Evolutionary conservation across 257 asterid species (phyloP).

Genomic region (Perilla frutescens): DNA sequence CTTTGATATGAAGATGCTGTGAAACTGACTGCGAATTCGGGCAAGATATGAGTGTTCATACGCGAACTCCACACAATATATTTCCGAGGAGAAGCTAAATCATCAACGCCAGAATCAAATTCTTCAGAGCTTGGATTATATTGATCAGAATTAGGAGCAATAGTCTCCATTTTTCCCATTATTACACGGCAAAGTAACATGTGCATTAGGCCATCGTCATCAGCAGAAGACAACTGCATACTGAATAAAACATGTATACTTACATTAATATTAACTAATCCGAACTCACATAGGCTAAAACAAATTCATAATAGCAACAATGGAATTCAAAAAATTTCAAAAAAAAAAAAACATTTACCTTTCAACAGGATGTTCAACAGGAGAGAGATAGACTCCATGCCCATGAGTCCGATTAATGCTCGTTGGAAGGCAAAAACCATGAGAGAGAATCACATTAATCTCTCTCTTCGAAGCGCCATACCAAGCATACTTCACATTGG

Average conservation of each 20-base stretch:
- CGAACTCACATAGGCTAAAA: neutral
- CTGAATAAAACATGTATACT: slow-evolving; percentile 36
- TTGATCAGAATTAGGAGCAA: slow-evolving; percentile 46
- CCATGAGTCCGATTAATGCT: slow-evolving; percentile 28
- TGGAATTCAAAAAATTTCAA: neutral
- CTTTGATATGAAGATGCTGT: slow-evolving; percentile 34
- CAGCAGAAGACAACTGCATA: slow-evolving; percentile 45
- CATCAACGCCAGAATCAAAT: slow-evolving; percentile 64
- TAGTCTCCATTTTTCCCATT: slow-evolving; percentile 54
- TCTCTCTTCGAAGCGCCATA: slow-evolving; percentile 55
- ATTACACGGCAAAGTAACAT: slow-evolving; percentile 67
- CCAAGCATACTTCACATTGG: slow-evolving; percentile 62
- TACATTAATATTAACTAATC: neutral
- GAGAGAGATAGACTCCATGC: slow-evolving; percentile 49
- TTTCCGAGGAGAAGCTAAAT: slow-evolving; percentile 48
- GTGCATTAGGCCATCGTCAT: slow-evolving; percentile 54
- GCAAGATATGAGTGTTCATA: slow-evolving; percentile 67
- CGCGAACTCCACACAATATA: slow-evolving; percentile 63
- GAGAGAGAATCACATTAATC: slow-evolving; percentile 34
- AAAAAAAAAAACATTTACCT: slow-evolving; percentile 42
- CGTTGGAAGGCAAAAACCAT: slow-evolving; percentile 50
- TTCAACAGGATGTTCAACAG: slow-evolving; percentile 44
- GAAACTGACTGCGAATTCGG: slow-evolving; percentile 60
- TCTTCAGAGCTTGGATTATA: slow-evolving; percentile 55
- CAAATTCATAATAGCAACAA: neutral